Conservation (phyloP, 1,284 basidiomycete genomes). For the Agaricales sp. region DNA sequence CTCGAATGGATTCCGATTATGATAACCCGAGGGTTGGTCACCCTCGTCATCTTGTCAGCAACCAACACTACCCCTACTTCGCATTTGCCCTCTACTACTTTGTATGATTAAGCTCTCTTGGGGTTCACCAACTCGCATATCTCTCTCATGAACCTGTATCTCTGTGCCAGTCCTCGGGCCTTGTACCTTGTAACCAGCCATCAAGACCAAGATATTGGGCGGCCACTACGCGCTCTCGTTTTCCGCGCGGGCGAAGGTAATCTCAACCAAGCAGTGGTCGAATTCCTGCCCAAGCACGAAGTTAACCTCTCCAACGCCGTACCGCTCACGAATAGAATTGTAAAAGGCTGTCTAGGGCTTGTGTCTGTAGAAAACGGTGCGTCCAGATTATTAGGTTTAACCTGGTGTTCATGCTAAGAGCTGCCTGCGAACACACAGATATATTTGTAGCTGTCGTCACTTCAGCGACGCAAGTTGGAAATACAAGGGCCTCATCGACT, state of each 20-base stretch:
- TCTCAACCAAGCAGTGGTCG: conserved; percentile 64
- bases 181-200: conserved; percentile 64
- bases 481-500: conserved; percentile 52
- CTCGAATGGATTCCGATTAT: no score
- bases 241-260: conserved; percentile 56
- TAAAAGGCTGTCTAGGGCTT: conserved; percentile 78
- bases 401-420: conserved; percentile 4
- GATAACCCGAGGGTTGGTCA: no score
- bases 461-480: conserved; percentile 69
- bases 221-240: conserved; percentile 49
- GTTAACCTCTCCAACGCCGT: conserved; percentile 57
- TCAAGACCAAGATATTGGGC: conserved; percentile 50
- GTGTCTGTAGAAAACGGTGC: conserved; percentile 60
- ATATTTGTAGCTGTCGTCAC: conserved; percentile 73
- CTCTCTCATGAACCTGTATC: conserved; percentile 64
- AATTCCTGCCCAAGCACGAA: conserved; percentile 67
- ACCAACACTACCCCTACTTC: not conserved
- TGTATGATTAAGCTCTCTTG: not conserved
- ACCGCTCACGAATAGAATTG: conserved; percentile 50
- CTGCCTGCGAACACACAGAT: conserved; percentile 48
- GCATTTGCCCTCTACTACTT: not conserved
- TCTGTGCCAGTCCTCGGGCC: conserved; percentile 52
- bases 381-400: conserved; percentile 13
- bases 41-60: no score
- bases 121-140: no score